These are phyloP conservation scores for Venturia asperata DNA, from an alignment of 2,329 filamentous ascomycete genomes.

Conservation along the genomic window DNA sequence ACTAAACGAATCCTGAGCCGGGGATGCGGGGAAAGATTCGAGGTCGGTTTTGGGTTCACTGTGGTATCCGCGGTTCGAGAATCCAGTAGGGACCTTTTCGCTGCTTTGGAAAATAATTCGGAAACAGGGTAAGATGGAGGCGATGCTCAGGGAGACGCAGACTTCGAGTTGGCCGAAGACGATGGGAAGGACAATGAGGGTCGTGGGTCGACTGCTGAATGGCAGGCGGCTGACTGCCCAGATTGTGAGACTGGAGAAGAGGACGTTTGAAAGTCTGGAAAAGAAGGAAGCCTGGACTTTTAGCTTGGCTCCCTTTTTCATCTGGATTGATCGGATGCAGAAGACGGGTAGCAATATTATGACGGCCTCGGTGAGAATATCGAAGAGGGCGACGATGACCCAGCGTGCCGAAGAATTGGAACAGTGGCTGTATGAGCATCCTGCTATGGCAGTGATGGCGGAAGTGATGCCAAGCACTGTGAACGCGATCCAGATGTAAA, in stretches of 20 bases:
- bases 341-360: constrained; percentile 16
- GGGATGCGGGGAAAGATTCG: not conserved
- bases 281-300: constrained; percentile 19
- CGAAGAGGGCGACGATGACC: constrained; percentile 1
- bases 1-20: not conserved
- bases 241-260: constrained; percentile 9
- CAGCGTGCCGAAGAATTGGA: constrained; percentile 1
- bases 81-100: constrained; percentile 5
- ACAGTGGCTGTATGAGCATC: constrained; percentile 12
- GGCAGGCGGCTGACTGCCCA: constrained; percentile 2
- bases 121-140: constrained; percentile 18
- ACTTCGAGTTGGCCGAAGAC: constrained; percentile 17
- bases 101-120: constrained; percentile 18
- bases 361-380: constrained; percentile 16
- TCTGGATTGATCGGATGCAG: constrained; percentile 17
- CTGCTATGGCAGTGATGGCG: constrained; percentile 1
- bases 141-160: constrained; percentile 13
- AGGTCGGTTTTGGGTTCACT: not conserved
- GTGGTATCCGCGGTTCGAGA: not conserved
- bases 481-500: constrained; percentile 5
- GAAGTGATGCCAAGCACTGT: constrained; percentile 1
- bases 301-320: constrained; percentile 5
- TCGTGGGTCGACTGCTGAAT: not conserved
- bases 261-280: constrained; percentile 8
- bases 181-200: constrained; percentile 10